Evolutionary conservation across 2,329 filamentous ascomycete species (phyloP).

Genomic region (Beauveria sp.): DNA sequence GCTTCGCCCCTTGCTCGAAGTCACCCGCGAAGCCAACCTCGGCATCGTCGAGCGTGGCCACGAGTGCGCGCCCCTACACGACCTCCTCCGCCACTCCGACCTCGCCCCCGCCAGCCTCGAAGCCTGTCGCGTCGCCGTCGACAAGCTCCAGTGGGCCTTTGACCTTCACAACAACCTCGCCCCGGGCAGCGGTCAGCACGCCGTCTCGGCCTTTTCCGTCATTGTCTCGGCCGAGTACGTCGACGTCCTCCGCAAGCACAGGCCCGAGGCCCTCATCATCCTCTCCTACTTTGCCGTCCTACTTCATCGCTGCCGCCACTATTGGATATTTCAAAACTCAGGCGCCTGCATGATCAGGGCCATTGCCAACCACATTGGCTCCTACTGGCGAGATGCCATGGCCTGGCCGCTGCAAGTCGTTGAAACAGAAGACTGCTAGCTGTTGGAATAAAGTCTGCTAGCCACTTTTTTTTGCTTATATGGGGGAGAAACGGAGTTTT

Average conservation of each 20-base stretch:
- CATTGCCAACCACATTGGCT: slow-evolving; percentile 13
- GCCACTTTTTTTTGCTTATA: not conserved
- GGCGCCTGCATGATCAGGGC: slow-evolving; percentile 11
- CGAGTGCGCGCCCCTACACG: slow-evolving; percentile 7
- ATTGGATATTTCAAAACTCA: slow-evolving; percentile 24
- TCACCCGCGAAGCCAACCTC: slow-evolving; percentile 10
- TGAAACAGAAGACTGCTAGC: slow-evolving; percentile 5
- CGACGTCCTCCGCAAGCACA: slow-evolving; percentile 24
- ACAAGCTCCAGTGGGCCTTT: slow-evolving; percentile 13
- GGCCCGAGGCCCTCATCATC: slow-evolving; percentile 32
- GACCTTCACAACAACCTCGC: slow-evolving; percentile 12
- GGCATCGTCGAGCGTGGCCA: slow-evolving; percentile 4
- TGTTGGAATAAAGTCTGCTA: no score
- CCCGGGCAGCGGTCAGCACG: slow-evolving; percentile 8
- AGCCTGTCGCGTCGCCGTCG: slow-evolving; percentile 13
- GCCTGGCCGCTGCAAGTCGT: slow-evolving; percentile 13
- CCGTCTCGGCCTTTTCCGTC: slow-evolving; percentile 14
- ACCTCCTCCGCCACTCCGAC: slow-evolving; percentile 5
- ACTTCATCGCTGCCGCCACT: slow-evolving; percentile 26
- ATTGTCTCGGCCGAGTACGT: slow-evolving; percentile 23
- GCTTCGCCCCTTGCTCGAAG: slow-evolving; percentile 8
- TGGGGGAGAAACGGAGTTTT: not conserved
- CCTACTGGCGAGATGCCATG: slow-evolving; percentile 13
- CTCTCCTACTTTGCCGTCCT: slow-evolving; percentile 36
- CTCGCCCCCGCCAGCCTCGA: slow-evolving; percentile 10